phyloP scores from a whole-genome alignment of 805 yeast genomes.

The Candida arabinofermentans region DNA sequence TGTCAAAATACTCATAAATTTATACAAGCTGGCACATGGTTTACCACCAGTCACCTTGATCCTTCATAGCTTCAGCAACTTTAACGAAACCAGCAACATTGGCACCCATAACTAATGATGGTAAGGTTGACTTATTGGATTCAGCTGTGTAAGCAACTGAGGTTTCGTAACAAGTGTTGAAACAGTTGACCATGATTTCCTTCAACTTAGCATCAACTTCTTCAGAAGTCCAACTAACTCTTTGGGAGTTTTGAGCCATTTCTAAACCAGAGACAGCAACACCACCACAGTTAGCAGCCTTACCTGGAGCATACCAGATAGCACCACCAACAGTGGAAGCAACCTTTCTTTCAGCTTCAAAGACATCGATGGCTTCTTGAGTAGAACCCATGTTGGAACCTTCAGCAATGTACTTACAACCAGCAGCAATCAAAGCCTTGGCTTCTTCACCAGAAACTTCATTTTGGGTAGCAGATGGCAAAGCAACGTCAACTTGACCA shows the following conservation, averaged over 20 bases:
- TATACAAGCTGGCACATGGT: not conserved
- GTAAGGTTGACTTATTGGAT: slow-evolving; percentile 61
- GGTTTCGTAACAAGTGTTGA: slow-evolving; percentile 87
- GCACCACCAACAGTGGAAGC: slow-evolving; percentile 38
- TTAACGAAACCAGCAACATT: slow-evolving; percentile 98
- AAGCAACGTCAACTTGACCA: slow-evolving; percentile 90
- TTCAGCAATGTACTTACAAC: slow-evolving; percentile 92
- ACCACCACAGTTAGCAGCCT: slow-evolving; percentile 99
- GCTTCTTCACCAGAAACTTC: slow-evolving; percentile 98
- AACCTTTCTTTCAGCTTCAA: slow-evolving; percentile 73
- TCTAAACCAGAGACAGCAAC: slow-evolving; percentile 97
- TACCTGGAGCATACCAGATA: slow-evolving; percentile 99
- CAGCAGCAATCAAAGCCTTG: slow-evolving; percentile 86
- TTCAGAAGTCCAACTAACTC: slow-evolving; percentile 86
- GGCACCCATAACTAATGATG: slow-evolving; percentile 97
- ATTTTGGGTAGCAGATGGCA: slow-evolving; percentile 98
- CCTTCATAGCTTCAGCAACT: slow-evolving; percentile 98
- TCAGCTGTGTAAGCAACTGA: slow-evolving; percentile 78
- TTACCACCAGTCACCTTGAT: slow-evolving; percentile 76
- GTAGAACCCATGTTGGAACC: slow-evolving; percentile 99
- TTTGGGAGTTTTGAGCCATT: slow-evolving; percentile 99
- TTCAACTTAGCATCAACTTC: slow-evolving; percentile 89
- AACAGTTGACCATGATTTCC: slow-evolving; percentile 89
- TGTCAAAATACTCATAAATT: not conserved
- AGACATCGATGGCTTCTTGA: slow-evolving; percentile 91